A percentile compares a stretch with the other conserved stretches of the same genome.
phyloP scores from a whole-genome alignment of 2,329 filamentous ascomycete genomes.

The Cladobotryum protrusum region DNA sequence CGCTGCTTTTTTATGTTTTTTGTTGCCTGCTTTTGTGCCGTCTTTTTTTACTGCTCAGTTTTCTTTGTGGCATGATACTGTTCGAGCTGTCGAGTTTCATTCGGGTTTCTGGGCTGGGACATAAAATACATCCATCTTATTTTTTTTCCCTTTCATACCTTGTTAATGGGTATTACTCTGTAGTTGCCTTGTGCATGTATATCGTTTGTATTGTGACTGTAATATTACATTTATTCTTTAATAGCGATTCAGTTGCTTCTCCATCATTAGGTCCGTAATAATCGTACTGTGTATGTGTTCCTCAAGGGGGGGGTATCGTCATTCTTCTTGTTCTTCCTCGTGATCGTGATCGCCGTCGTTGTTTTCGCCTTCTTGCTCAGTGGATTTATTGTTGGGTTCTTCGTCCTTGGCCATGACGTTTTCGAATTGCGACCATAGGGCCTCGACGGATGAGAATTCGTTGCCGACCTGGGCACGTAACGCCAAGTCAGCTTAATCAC shows the following conservation, averaged over 20 bases:
- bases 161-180: too few species aligned
- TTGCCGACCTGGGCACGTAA: slow-evolving; percentile 64
- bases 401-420: slow-evolving; percentile 79
- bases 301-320: slow-evolving; percentile 3
- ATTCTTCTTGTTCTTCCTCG: not conserved
- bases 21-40: slow-evolving; percentile 13
- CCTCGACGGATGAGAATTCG: slow-evolving; percentile 95
- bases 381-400: slow-evolving; percentile 24
- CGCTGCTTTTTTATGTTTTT: slow-evolving; percentile 2
- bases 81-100: slow-evolving; percentile 15
- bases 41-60: slow-evolving; percentile 11
- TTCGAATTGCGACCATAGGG: slow-evolving; percentile 95
- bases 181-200: too few species aligned
- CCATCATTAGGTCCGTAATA: not conserved
- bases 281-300: not conserved
- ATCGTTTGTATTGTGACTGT: too few species aligned
- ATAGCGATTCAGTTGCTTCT: too few species aligned
- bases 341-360: slow-evolving; percentile 7
- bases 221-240: too few species aligned
- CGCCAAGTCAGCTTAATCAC: not conserved
- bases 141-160: not conserved
- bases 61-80: slow-evolving; percentile 23
- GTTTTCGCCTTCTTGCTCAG: slow-evolving; percentile 19
- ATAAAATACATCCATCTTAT: slow-evolving; percentile 16
- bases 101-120: slow-evolving; percentile 11